Conservation (phyloP, 2,329 filamentous ascomycete genomes). For the Botrytis deweyae region DNA sequence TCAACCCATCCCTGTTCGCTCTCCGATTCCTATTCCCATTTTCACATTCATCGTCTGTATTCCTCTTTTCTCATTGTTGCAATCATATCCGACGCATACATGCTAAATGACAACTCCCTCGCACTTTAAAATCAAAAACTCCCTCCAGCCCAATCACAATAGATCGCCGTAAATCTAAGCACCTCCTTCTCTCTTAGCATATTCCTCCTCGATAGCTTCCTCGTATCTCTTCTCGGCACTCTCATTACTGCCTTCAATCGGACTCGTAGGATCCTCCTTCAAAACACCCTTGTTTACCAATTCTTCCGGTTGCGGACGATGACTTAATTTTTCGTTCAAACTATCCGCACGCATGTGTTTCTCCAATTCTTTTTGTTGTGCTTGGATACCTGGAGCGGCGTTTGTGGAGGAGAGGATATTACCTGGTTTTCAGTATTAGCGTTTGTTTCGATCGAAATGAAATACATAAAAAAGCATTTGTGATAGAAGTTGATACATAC, state of each 20-base stretch:
- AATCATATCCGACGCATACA: background rate
- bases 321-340: conserved; percentile 81
- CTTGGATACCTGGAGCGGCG: conserved; percentile 76
- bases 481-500: conserved; percentile 48
- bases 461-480: background rate
- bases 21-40: background rate
- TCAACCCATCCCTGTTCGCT: background rate
- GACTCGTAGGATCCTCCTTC: conserved; percentile 61
- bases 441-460: background rate
- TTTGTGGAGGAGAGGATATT: conserved; percentile 82
- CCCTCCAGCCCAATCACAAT: background rate
- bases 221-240: conserved; percentile 50
- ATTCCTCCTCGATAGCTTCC: conserved; percentile 63
- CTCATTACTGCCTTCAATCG: conserved; percentile 32
- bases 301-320: conserved; percentile 72
- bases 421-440: conserved; percentile 48
- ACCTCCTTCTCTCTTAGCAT: conserved; percentile 62
- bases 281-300: conserved; percentile 80
- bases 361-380: conserved; percentile 79
- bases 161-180: conserved; percentile 44
- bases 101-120: background rate
- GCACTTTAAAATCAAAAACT: background rate
- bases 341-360: conserved; percentile 85
- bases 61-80: background rate
- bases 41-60: background rate